Percentiles rank a stretch among this genome's conserved stretches.
Evolutionary conservation across 176 grass and related monocot genomes (phyloP).

Genomic region (Ampelocalamus luodianensis): DNA sequence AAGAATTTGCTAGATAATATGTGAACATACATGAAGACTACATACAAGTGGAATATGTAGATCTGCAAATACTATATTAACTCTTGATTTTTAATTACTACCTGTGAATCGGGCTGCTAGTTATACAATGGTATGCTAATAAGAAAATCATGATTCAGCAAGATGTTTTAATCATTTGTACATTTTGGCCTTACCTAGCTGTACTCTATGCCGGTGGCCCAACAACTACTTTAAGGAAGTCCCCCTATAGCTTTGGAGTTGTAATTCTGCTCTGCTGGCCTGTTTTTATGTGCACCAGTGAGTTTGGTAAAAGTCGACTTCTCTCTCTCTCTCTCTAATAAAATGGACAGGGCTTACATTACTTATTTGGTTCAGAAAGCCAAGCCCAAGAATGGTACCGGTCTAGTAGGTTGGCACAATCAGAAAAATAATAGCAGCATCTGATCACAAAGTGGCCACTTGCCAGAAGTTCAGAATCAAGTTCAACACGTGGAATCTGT

Average conservation of each 20-base stretch:
- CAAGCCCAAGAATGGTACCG: not conserved
- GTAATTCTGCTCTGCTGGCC: not conserved
- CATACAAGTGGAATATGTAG: not conserved
- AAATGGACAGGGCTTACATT: not conserved
- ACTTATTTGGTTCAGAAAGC: slow-evolving; percentile 11
- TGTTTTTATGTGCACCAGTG: not conserved
- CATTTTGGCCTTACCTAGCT: not conserved
- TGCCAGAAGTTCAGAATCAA: not conserved
- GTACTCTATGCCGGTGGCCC: not conserved
- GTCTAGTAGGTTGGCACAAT: slow-evolving; percentile 14
- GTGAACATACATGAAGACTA: not conserved
- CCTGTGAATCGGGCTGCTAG: not conserved
- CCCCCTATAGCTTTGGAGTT: not conserved
- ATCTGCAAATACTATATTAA: not conserved
- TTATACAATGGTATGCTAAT: not conserved
- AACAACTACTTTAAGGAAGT: not conserved
- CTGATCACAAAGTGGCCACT: slow-evolving; percentile 10
- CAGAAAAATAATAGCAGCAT: not conserved
- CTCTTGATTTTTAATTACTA: not conserved
- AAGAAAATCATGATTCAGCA: slow-evolving; percentile 4
- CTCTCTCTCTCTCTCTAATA: not conserved
- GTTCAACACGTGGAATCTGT: not conserved
- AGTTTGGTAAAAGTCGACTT: not conserved
- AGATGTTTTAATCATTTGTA: not conserved
- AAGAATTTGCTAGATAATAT: slow-evolving; percentile 7